These are phyloP conservation scores for Podila minutissima DNA, from an alignment of 192 early-diverging fungal genomes.

Conservation along the genomic window DNA sequence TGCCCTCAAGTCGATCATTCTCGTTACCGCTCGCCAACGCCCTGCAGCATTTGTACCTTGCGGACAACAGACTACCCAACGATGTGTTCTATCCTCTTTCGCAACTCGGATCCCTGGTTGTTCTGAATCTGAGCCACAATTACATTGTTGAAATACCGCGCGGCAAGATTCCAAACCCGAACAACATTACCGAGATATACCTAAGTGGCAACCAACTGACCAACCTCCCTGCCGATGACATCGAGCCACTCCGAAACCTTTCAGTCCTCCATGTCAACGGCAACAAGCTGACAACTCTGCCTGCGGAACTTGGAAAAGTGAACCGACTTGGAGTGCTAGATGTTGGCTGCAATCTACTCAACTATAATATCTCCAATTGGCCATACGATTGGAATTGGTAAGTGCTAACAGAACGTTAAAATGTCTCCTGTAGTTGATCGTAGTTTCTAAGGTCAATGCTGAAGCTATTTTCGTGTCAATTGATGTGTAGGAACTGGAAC, in stretches of 20 bases:
- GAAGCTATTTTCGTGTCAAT: not conserved
- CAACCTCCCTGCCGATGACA: conserved; percentile 85
- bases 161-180: conserved; percentile 73
- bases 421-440: not conserved
- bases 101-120: conserved; percentile 74
- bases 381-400: conserved; percentile 97
- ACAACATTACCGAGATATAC: conserved; percentile 78
- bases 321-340: conserved; percentile 79
- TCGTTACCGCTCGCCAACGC: conserved; percentile 65
- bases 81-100: conserved; percentile 81
- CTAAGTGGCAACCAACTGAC: conserved; percentile 87
- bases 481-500: conserved; percentile 80
- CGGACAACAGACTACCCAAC: conserved; percentile 85
- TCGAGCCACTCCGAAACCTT: conserved; percentile 75
- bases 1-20: conserved; percentile 17
- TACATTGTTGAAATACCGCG: conserved; percentile 85
- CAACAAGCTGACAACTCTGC: conserved; percentile 90
- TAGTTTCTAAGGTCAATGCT: too few species aligned
- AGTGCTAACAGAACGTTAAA: not conserved
- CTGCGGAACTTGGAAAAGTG: conserved; percentile 90
- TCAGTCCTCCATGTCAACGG: conserved; percentile 87
- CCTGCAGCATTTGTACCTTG: conserved; percentile 74
- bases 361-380: conserved; percentile 96
- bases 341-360: conserved; percentile 87
- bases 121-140: conserved; percentile 86